Conservation (phyloP, 306 rosid genomes). For the Ormosia emarginata region DNA sequence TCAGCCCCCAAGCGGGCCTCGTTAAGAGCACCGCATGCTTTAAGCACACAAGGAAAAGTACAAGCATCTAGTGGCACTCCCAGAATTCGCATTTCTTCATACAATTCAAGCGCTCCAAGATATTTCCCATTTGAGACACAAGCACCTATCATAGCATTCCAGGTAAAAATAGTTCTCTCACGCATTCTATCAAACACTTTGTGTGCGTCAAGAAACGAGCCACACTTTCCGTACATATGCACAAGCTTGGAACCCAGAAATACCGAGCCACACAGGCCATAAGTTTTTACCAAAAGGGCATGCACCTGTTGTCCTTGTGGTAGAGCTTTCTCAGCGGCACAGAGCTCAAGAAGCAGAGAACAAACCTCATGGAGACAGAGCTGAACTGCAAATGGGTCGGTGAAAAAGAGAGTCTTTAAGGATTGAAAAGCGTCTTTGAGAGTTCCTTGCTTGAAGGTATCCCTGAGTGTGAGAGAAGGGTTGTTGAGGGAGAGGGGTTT, state of each 20-base stretch:
- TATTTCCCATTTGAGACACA: slow-evolving; percentile 50
- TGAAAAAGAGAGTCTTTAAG: slow-evolving; percentile 14
- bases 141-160: slow-evolving; percentile 80
- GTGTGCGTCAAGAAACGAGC: slow-evolving; percentile 40
- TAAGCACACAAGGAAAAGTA: slow-evolving; percentile 55
- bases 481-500: slow-evolving; percentile 19
- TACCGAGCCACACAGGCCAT: slow-evolving; percentile 22
- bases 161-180: slow-evolving; percentile 55
- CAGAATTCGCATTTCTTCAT: slow-evolving; percentile 46
- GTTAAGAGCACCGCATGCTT: slow-evolving; percentile 47
- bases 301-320: slow-evolving; percentile 63
- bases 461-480: slow-evolving; percentile 19
- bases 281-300: slow-evolving; percentile 48
- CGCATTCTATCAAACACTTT: slow-evolving; percentile 59
- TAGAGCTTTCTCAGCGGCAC: slow-evolving; percentile 45
- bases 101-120: slow-evolving; percentile 44
- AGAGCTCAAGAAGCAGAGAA: slow-evolving; percentile 59
- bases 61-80: slow-evolving; percentile 49
- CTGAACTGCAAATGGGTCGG: not conserved
- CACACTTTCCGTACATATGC: slow-evolving; percentile 61
- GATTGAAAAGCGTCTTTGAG: slow-evolving; percentile 46
- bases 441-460: slow-evolving; percentile 21
- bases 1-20: slow-evolving; percentile 39
- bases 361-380: slow-evolving; percentile 39
- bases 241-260: slow-evolving; percentile 61